Evolutionary conservation across 352 stramenopile species (phyloP).

Genomic region (Globisporangium viniferum): DNA sequence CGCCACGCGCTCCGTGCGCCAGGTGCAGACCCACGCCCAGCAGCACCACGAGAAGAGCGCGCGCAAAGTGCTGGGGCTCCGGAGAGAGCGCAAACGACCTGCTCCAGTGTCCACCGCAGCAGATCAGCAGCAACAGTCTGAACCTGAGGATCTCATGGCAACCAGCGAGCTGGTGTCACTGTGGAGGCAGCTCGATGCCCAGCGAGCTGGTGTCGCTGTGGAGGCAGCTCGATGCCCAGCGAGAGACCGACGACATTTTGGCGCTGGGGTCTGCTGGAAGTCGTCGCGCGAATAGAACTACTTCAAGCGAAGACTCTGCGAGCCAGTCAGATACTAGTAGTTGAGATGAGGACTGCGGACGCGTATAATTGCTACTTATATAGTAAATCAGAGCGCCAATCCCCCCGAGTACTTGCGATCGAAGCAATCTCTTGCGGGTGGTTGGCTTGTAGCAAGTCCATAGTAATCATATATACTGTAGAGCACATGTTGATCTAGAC

Average conservation of each 20-base stretch:
- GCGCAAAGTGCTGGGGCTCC: conserved; percentile 14
- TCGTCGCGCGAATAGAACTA: not conserved
- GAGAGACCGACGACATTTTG: conserved; percentile 5
- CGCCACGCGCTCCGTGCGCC: conserved; percentile 21
- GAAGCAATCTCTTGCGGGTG: not conserved
- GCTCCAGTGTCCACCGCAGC: not conserved
- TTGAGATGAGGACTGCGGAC: no score
- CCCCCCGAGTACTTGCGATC: not conserved
- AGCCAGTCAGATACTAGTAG: not conserved
- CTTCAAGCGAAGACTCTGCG: not conserved
- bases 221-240: conserved; percentile 4
- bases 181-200: conserved; percentile 7
- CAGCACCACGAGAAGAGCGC: conserved; percentile 26
- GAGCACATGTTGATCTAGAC: no score
- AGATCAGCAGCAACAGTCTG: not conserved
- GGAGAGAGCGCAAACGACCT: not conserved
- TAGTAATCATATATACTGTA: no score
- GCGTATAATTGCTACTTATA: not conserved
- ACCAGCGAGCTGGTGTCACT: conserved; percentile 4
- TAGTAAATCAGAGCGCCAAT: not conserved
- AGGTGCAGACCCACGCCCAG: conserved; percentile 25
- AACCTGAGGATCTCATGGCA: not conserved
- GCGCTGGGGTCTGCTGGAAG: not conserved
- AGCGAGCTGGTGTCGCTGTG: conserved; percentile 7
- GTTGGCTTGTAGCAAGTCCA: not conserved